Percentiles rank a stretch among this genome's conserved stretches.
Conservation (phyloP, 257 asterid genomes). For the Schizonepeta tenuifolia region DNA sequence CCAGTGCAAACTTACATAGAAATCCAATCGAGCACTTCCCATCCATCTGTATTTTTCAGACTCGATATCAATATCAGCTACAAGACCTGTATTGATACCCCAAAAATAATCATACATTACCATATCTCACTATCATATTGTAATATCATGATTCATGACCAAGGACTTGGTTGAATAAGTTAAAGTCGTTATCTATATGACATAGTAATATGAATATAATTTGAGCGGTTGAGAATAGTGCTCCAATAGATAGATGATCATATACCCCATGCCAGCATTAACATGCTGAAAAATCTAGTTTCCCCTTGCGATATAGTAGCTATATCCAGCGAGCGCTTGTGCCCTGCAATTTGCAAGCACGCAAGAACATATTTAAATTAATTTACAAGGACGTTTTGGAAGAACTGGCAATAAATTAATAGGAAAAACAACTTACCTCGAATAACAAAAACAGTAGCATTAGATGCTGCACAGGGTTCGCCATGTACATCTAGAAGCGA, state of each 20-base stretch:
- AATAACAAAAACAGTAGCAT: conserved; percentile 76
- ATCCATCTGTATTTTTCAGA: conserved; percentile 98
- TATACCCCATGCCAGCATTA: conserved; percentile 99
- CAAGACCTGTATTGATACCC: conserved; percentile 63
- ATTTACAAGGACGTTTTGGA: neutral
- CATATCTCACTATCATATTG: conserved; percentile 16
- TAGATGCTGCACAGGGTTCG: conserved; percentile 76
- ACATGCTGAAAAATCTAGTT: conserved; percentile 64
- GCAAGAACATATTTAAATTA: conserved; percentile 14
- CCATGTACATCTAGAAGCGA: conserved; percentile 86
- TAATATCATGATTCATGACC: conserved; percentile 17
- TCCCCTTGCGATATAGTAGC: conserved; percentile 80
- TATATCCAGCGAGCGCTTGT: conserved; percentile 75
- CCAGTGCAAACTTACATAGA: conserved; percentile 67
- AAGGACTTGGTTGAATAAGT: conserved; percentile 19
- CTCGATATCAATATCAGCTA: conserved; percentile 97
- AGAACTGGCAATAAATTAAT: conserved; percentile 2
- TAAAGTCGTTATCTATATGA: conserved; percentile 24
- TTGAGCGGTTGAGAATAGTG: conserved; percentile 19
- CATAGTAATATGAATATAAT: conserved; percentile 21
- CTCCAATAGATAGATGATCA: conserved; percentile 24
- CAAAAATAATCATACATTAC: conserved; percentile 29
- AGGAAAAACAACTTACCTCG: conserved; percentile 57
- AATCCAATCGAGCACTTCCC: conserved; percentile 96
- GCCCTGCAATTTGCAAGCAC: conserved; percentile 60